Evolutionary conservation across 2,329 filamentous ascomycete species (phyloP).

Genomic region (Coniochaeta prunicola): DNA sequence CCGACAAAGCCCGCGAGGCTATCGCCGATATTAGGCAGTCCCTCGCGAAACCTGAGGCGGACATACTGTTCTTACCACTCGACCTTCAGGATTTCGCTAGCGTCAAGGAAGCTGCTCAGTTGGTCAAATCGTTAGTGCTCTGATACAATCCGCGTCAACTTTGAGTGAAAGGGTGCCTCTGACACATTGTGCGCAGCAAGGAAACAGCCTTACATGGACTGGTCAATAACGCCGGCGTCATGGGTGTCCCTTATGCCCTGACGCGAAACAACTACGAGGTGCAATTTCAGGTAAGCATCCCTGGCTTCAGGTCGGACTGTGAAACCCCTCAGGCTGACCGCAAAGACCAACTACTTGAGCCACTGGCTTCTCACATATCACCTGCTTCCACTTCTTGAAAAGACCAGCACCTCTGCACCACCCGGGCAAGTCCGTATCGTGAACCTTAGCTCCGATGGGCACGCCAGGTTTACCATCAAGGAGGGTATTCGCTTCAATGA

Average conservation of each 20-base stretch:
- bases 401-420: constrained; percentile 16
- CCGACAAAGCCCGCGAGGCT: constrained; percentile 21
- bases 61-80: neutral
- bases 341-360: constrained; percentile 30
- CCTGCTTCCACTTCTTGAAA: constrained; percentile 27
- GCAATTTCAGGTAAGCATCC: constrained; percentile 18
- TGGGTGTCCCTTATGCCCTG: constrained; percentile 20
- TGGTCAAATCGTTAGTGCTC: constrained; percentile 25
- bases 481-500: constrained; percentile 11
- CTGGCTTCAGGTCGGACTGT: neutral
- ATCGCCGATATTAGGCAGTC: constrained; percentile 24
- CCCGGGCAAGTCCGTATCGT: constrained; percentile 15
- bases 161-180: neutral
- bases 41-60: constrained; percentile 21
- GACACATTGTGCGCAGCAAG: constrained; percentile 12
- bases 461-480: constrained; percentile 1
- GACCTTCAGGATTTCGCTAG: neutral
- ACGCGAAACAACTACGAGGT: constrained; percentile 27
- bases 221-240: constrained; percentile 24
- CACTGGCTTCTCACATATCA: constrained; percentile 32
- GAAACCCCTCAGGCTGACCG: constrained; percentile 10
- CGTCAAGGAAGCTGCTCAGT: constrained; percentile 19
- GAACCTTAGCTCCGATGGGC: constrained; percentile 10
- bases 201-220: constrained; percentile 21
- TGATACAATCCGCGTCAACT: constrained; percentile 25